Evolutionary conservation across 164 flowering plant genomes (phyloP), one percentile per base, ranked within the genome.

Genomic region (Vitis rotundifolia): DNA sequence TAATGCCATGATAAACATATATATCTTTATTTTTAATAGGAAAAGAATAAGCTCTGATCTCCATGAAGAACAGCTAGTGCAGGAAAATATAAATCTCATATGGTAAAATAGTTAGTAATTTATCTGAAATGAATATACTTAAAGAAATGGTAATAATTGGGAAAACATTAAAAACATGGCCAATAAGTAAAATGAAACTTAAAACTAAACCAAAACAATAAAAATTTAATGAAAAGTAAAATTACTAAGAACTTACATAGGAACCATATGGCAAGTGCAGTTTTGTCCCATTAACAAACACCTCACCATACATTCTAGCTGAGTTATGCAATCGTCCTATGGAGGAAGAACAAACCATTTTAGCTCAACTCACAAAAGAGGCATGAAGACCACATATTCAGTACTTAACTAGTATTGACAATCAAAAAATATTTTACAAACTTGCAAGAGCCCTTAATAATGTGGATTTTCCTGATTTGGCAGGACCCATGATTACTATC

Each of bases 401-500:
- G 68, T 54, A 1, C 28, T 67, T n/a, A 19, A 47, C 37, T 29
- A 29, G 37, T 2, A 29, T 11, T 31, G 55, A 9, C 8, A 49
- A 1, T 47, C 3, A 22, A 18, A 18, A 52, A 52, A 16, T 11
- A 48, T 6, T 29, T 15, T 52, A 13, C 53, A 37, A 67, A 95
- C 99, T 98, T 81, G 98, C 88, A 83, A 96, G 79, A 11, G 98
- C 94, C 79, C 95, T 88, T 22, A 96, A 71, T 11, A 96, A 71
- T 0, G 99, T 88, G 6, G 99, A 90, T 73, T 96, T 96, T 71
- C 98, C 99, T 2, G 99, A 96, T 79, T 93, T 96, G 11, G 95
- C 92, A 66, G 99, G 99, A 51, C 99, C 99, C 99, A 96, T 96
- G 44, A 96, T 90, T 3, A 96, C 99, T 0, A 98, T 96, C 81